Percentiles rank a stretch among this genome's conserved stretches.
Evolutionary conservation across 1,284 basidiomycete species (phyloP).

Genomic region (Phellinidium pouzarii): DNA sequence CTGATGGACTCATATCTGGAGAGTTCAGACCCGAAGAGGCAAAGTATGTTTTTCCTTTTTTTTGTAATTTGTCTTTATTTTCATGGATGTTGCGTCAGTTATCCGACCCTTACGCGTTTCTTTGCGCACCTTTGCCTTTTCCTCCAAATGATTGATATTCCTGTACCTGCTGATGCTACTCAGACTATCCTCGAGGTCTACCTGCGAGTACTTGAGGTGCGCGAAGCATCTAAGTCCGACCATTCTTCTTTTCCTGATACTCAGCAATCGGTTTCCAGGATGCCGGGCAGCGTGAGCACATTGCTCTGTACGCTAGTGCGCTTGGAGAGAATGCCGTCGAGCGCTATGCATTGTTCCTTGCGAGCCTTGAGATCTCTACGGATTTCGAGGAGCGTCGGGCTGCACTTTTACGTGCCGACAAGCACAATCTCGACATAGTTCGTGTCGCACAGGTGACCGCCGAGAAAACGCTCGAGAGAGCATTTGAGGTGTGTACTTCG

Average conservation of each 20-base stretch:
- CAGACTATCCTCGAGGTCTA: slow-evolving; percentile 88
- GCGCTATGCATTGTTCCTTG: slow-evolving; percentile 88
- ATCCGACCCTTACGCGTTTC: slow-evolving; percentile 74
- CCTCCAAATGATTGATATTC: slow-evolving; percentile 74
- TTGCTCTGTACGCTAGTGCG: slow-evolving; percentile 91
- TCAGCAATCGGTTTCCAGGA: slow-evolving; percentile 31
- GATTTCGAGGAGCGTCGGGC: slow-evolving; percentile 63
- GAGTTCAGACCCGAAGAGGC: slow-evolving; percentile 41
- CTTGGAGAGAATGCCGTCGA: slow-evolving; percentile 89
- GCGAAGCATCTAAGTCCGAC: slow-evolving; percentile 20
- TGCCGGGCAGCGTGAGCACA: slow-evolving; percentile 78
- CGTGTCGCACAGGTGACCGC: slow-evolving; percentile 80
- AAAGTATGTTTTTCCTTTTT: slow-evolving; percentile 45
- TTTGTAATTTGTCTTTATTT: neutral
- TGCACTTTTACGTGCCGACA: slow-evolving; percentile 71
- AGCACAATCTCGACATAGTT: slow-evolving; percentile 79
- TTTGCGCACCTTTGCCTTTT: slow-evolving; percentile 94
- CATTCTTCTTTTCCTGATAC: neutral
- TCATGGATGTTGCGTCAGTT: slow-evolving; percentile 33
- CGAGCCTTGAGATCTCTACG: slow-evolving; percentile 69
- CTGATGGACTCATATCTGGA: slow-evolving; percentile 48
- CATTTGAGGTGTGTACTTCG: slow-evolving; percentile 62
- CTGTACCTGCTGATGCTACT: slow-evolving; percentile 65
- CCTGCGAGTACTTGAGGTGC: slow-evolving; percentile 78
- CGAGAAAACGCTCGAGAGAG: slow-evolving; percentile 68